These are phyloP conservation scores for Podaxis pistillaris DNA, from an alignment of 768 basidiomycete genomes.

Conservation along the genomic window DNA sequence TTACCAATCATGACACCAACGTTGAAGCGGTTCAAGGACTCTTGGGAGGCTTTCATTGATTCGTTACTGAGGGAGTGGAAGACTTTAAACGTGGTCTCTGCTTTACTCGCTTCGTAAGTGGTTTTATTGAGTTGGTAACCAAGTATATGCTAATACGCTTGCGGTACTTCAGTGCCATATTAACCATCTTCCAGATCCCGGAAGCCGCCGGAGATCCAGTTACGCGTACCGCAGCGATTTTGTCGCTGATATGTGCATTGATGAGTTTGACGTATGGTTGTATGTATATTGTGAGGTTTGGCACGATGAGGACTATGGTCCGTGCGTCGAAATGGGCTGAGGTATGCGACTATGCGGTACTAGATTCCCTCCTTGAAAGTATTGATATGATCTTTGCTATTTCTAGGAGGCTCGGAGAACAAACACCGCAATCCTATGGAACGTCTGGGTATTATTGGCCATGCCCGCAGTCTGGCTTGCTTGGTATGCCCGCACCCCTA, in stretches of 20 bases:
- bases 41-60: constrained; percentile 74
- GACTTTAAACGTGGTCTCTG: constrained; percentile 72
- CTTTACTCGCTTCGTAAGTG: constrained; percentile 47
- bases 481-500: constrained; percentile 38
- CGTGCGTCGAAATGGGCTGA: constrained; percentile 74
- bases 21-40: constrained; percentile 58
- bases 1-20: constrained; percentile 58
- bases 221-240: constrained; percentile 57
- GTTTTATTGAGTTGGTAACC: not conserved
- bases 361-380: not conserved
- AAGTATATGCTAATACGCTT: not conserved
- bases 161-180: constrained; percentile 49
- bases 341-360: constrained; percentile 30
- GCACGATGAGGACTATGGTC: constrained; percentile 70
- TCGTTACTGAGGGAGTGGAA: constrained; percentile 74
- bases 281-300: constrained; percentile 70
- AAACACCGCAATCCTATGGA: constrained; percentile 34
- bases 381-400: not conserved
- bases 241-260: constrained; percentile 65
- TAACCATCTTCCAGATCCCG: constrained; percentile 64
- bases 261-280: constrained; percentile 76
- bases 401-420: constrained; percentile 54
- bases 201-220: constrained; percentile 57
- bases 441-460: constrained; percentile 34
- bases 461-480: constrained; percentile 71